phyloP scores from a whole-genome alignment of 306 rosid species.

The Sicyos baderoa region DNA sequence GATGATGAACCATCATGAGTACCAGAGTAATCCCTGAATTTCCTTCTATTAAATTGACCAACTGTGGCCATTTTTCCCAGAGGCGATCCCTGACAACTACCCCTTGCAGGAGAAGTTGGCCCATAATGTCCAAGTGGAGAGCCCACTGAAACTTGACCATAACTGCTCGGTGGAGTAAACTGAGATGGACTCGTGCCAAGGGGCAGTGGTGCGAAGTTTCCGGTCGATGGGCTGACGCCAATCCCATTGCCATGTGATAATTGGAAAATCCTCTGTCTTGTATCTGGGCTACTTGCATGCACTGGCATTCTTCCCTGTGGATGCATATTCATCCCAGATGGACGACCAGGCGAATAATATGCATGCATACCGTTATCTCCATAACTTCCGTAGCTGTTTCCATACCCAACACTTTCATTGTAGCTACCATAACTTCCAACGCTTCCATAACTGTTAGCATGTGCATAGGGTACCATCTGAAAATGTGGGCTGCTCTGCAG shows the following conservation, averaged over 20 bases:
- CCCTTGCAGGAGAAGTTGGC: constrained; percentile 96
- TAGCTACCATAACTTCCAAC: constrained; percentile 97
- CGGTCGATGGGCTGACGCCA: constrained; percentile 86
- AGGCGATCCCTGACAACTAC: constrained; percentile 88
- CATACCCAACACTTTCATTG: constrained; percentile 66
- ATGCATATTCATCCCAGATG: constrained; percentile 81
- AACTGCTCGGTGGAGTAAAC: constrained; percentile 84
- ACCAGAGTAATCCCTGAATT: constrained; percentile 77
- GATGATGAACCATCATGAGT: constrained; percentile 63
- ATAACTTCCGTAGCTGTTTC: constrained; percentile 95
- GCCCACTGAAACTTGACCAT: constrained; percentile 65
- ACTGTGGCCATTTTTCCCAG: constrained; percentile 78
- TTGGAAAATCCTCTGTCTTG: constrained; percentile 67
- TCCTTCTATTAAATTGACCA: constrained; percentile 81
- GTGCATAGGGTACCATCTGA: constrained; percentile 63
- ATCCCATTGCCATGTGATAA: constrained; percentile 72
- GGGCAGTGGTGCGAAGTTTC: constrained; percentile 86
- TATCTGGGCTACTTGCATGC: constrained; percentile 94
- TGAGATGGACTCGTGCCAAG: constrained; percentile 98
- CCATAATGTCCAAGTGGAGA: constrained; percentile 92
- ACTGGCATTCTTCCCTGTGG: constrained; percentile 55
- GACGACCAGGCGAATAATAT: constrained; percentile 85
- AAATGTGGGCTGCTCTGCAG: constrained; percentile 71
- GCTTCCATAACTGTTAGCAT: constrained; percentile 81
- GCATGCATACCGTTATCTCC: constrained; percentile 76